These are phyloP conservation scores for Heliocybe sulcata DNA, from an alignment of 1,284 basidiomycete species.

Conservation along the genomic window DNA sequence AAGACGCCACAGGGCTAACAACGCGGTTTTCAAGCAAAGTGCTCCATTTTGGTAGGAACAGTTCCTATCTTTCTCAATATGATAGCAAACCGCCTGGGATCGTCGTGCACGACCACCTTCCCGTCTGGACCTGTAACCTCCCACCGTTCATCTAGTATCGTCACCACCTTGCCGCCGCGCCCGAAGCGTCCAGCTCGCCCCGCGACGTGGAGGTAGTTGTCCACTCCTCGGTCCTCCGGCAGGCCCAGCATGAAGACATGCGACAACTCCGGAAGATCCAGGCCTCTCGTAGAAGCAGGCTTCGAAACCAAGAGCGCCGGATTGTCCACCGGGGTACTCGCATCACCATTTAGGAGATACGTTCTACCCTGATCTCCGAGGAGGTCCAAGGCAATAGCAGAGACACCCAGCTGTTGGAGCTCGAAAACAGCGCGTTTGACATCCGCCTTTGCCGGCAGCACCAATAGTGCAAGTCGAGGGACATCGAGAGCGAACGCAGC, in stretches of 20 bases:
- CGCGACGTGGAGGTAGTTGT: slow-evolving; percentile 62
- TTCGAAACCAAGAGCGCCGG: slow-evolving; percentile 65
- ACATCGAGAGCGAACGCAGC: slow-evolving; percentile 68
- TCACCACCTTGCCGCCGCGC: slow-evolving; percentile 54
- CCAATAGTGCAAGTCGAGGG: slow-evolving; percentile 55
- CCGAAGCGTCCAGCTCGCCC: slow-evolving; percentile 75
- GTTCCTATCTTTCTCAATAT: slow-evolving; percentile 41
- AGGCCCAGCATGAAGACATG: slow-evolving; percentile 71
- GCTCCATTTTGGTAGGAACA: slow-evolving; percentile 23
- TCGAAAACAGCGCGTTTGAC: slow-evolving; percentile 58
- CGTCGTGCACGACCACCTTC: slow-evolving; percentile 23
- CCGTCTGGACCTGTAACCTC: slow-evolving; percentile 21
- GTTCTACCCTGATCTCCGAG: slow-evolving; percentile 32
- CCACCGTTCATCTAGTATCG: slow-evolving; percentile 36
- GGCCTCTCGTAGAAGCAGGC: slow-evolving; percentile 56
- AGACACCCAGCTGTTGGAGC: slow-evolving; percentile 55
- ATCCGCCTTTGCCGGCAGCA: slow-evolving; percentile 52
- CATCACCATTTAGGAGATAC: slow-evolving; percentile 30
- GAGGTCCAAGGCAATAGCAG: slow-evolving; percentile 56
- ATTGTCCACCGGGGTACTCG: slow-evolving; percentile 29
- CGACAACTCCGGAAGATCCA: slow-evolving; percentile 62
- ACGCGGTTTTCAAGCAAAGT: slow-evolving; percentile 34
- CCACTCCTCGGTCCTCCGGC: slow-evolving; percentile 41
- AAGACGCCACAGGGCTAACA: not conserved
- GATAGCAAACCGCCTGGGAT: slow-evolving; percentile 34